Conservation (phyloP, 495 filamentous ascomycete genomes). For the Tuber brumale region DNA sequence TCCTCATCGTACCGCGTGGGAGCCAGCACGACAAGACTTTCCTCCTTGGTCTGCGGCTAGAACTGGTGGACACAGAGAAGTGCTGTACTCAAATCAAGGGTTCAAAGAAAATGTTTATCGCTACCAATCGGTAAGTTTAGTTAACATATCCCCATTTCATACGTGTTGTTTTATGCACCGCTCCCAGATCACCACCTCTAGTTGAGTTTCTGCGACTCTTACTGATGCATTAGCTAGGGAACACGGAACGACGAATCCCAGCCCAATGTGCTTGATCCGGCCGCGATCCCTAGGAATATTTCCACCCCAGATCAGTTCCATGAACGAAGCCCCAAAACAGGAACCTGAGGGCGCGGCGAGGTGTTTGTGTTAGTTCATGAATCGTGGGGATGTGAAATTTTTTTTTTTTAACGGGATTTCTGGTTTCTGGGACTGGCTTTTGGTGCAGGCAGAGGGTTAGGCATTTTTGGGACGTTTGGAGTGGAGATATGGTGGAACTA, state of each 20-base stretch:
- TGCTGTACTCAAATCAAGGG: slow-evolving; percentile 12
- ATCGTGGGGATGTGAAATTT: background rate
- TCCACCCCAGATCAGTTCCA: background rate
- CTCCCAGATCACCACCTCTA: background rate
- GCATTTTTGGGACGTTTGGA: background rate
- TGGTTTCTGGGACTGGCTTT: background rate
- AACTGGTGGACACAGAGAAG: slow-evolving; percentile 12
- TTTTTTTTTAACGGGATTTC: background rate
- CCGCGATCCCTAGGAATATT: background rate
- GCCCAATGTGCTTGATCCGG: background rate
- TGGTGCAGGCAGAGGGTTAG: background rate
- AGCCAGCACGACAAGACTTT: background rate
- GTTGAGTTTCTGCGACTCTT: background rate
- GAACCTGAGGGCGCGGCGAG: background rate
- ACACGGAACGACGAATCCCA: background rate
- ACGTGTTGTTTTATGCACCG: background rate
- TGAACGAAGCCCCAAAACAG: background rate
- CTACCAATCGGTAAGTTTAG: slow-evolving; percentile 23
- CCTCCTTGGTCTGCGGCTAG: background rate
- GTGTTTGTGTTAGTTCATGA: background rate
- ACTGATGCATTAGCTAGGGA: background rate
- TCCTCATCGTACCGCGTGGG: slow-evolving; percentile 21
- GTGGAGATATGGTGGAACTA: background rate
- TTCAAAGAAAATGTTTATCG: slow-evolving; percentile 19
- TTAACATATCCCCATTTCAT: background rate